phyloP scores from a whole-genome alignment of 306 rosid species.

The Fagus sylvatica region DNA sequence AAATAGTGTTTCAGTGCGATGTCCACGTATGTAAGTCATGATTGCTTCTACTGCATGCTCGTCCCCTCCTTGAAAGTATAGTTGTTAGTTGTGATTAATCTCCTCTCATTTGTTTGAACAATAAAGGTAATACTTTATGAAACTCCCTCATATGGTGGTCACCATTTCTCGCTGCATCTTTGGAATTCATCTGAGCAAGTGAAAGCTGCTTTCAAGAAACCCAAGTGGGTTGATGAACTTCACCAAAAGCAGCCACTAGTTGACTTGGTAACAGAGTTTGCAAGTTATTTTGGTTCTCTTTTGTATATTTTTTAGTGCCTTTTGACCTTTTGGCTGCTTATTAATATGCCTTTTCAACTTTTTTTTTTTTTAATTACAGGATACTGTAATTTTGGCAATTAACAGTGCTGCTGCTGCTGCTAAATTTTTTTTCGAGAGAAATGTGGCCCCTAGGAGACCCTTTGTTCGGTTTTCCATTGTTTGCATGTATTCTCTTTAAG shows the following conservation, averaged over 20 bases:
- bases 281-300: conserved; percentile 27
- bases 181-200: conserved; percentile 48
- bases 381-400: conserved; percentile 71
- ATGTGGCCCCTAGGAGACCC: conserved; percentile 45
- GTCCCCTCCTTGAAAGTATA: conserved; percentile 24
- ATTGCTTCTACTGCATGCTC: conserved; percentile 35
- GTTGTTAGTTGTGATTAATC: conserved; percentile 25
- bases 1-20: conserved; percentile 55
- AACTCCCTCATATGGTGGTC: conserved; percentile 64
- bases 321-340: conserved; percentile 14
- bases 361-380: conserved; percentile 42
- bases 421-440: conserved; percentile 44
- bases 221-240: conserved; percentile 81
- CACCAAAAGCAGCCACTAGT: conserved; percentile 49
- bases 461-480: conserved; percentile 35
- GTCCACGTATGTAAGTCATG: conserved; percentile 97
- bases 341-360: conserved; percentile 25
- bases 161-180: conserved; percentile 61
- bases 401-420: conserved; percentile 67
- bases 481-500: conserved; percentile 43
- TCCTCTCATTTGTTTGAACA: conserved; percentile 27
- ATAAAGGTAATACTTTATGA: conserved; percentile 78
- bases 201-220: conserved; percentile 48
- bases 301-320: conserved; percentile 25
- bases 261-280: conserved; percentile 64